These are phyloP conservation scores for Chrysoporthe cubensis DNA, from an alignment of 2,329 filamentous ascomycete genomes.

Conservation along the genomic window DNA sequence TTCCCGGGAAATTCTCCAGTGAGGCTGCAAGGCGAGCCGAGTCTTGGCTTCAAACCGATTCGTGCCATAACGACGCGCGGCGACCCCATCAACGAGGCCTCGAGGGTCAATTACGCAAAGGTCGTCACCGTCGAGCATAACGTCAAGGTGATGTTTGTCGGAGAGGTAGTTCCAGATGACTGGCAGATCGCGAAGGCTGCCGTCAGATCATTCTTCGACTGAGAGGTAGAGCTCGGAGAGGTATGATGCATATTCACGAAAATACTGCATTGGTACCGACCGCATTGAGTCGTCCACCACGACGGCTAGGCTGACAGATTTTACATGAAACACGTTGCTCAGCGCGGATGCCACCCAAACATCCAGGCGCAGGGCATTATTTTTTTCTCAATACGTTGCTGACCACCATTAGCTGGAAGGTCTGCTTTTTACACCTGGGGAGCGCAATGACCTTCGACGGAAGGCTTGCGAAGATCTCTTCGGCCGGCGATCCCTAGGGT, in stretches of 20 bases:
- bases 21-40: conserved; percentile 46
- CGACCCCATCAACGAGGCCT: conserved; percentile 53
- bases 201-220: conserved; percentile 35
- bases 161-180: conserved; percentile 46
- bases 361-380: neutral
- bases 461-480: neutral
- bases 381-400: neutral
- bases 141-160: conserved; percentile 60
- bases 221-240: neutral
- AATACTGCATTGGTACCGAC: neutral
- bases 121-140: conserved; percentile 64
- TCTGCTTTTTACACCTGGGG: neutral
- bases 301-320: neutral
- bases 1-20: conserved; percentile 36
- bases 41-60: conserved; percentile 53
- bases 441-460: neutral
- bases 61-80: conserved; percentile 47
- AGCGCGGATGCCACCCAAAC: neutral
- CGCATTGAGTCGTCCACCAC: neutral
- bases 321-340: neutral
- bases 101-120: conserved; percentile 63
- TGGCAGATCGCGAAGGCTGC: conserved; percentile 48
- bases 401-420: neutral
- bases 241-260: neutral
- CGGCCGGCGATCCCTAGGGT: neutral